Evolutionary conservation across 1,284 basidiomycete species (phyloP).

Genomic region (Cryptococcus sp.): DNA sequence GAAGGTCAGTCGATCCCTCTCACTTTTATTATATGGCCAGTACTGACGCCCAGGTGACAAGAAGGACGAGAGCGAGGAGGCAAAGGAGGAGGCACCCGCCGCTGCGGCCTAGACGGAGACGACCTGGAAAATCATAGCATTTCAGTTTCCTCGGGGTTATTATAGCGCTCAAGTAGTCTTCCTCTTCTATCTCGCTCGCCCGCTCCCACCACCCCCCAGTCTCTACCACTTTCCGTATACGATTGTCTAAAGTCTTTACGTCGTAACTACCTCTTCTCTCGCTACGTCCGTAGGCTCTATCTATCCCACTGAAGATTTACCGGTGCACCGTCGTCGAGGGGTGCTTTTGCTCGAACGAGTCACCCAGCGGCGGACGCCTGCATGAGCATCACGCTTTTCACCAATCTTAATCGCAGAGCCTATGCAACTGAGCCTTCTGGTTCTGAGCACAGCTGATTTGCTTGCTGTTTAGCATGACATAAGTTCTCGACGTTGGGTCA

Average conservation of each 20-base stretch:
- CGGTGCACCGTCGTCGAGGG: too few relatives aligned
- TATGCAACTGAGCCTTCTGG: too few relatives aligned
- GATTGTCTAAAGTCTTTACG: constrained; percentile 6
- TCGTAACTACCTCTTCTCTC: constrained; percentile 16
- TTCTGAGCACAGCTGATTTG: too few relatives aligned
- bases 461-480: too few relatives aligned
- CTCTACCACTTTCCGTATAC: constrained; percentile 9
- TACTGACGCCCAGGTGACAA: constrained; percentile 14
- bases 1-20: constrained; percentile 23
- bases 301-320: constrained; percentile 5
- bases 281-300: constrained; percentile 6
- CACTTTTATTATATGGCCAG: not conserved
- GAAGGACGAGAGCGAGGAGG: constrained; percentile 37
- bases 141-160: constrained; percentile 6
- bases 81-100: constrained; percentile 36
- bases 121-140: constrained; percentile 4
- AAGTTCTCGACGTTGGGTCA: too few relatives aligned
- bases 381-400: too few relatives aligned
- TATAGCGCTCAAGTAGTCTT: too few relatives aligned
- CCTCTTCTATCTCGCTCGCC: not conserved
- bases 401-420: too few relatives aligned
- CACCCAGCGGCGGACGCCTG: too few relatives aligned
- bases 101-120: constrained; percentile 15
- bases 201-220: too few relatives aligned
- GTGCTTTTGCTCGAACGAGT: too few relatives aligned